These are phyloP conservation scores for Panus rudis DNA, from an alignment of 768 basidiomycete species.

Conservation along the genomic window DNA sequence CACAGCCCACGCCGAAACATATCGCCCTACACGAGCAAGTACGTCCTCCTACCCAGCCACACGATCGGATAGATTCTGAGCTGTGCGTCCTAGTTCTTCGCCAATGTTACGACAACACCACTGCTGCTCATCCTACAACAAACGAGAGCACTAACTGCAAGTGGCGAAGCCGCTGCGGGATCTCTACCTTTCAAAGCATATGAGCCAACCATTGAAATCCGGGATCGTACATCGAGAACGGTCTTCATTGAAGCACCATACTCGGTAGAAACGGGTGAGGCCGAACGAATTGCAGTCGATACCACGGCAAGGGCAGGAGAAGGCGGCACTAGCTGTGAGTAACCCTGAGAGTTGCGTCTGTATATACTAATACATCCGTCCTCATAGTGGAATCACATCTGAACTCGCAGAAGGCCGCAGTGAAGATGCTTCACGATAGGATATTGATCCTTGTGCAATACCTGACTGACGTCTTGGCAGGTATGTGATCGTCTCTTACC, in stretches of 20 bases:
- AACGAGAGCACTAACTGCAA: constrained; percentile 32
- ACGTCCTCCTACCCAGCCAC: constrained; percentile 7
- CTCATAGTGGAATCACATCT: constrained; percentile 80
- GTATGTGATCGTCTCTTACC: constrained; percentile 32
- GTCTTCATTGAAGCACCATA: constrained; percentile 83
- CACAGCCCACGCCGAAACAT: constrained; percentile 66
- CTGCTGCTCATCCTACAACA: constrained; percentile 76
- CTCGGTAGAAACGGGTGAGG: constrained; percentile 94
- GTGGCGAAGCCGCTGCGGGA: constrained; percentile 53
- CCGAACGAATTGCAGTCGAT: constrained; percentile 97
- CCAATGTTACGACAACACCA: constrained; percentile 82
- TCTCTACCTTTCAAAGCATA: constrained; percentile 90
- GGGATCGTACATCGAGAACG: constrained; percentile 66
- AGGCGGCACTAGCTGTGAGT: constrained; percentile 73
- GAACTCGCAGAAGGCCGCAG: constrained; percentile 87
- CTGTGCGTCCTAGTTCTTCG: constrained; percentile 55
- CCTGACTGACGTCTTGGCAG: constrained; percentile 66
- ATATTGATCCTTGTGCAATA: constrained; percentile 85
- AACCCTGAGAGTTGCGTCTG: background rate
- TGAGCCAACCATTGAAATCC: constrained; percentile 83
- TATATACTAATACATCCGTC: background rate
- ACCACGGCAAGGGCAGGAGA: constrained; percentile 86
- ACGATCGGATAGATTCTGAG: background rate
- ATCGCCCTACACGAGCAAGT: constrained; percentile 85
- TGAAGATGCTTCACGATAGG: constrained; percentile 94